These are phyloP conservation scores for Gloeopeniophorella convolvens DNA, from an alignment of 768 basidiomycete genomes.

Conservation along the genomic window DNA sequence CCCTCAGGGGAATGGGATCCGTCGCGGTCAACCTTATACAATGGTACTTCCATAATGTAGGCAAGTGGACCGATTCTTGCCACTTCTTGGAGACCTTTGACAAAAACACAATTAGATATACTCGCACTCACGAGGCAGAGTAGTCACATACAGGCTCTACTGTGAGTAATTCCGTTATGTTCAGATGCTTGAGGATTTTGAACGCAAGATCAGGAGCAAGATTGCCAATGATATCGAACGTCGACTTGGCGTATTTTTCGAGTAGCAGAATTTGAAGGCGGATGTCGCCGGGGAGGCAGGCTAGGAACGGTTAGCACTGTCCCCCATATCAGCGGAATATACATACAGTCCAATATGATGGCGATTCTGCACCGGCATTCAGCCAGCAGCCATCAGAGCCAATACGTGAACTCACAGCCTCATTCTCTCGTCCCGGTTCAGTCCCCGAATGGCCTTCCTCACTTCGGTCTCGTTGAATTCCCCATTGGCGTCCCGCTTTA, in stretches of 20 bases:
- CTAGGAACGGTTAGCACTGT: conserved; percentile 30
- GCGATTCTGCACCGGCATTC: conserved; percentile 37
- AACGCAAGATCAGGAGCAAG: conserved; percentile 61
- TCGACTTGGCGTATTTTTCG: conserved; percentile 76
- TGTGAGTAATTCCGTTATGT: conserved; percentile 54
- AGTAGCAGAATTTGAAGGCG: conserved; percentile 76
- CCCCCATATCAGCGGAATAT: conserved; percentile 6
- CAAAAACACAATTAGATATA: background rate
- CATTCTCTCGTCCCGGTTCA: conserved; percentile 66
- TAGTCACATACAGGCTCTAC: conserved; percentile 43
- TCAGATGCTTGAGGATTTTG: conserved; percentile 52
- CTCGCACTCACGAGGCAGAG: background rate
- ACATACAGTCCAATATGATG: conserved; percentile 56
- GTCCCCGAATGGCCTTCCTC: conserved; percentile 50
- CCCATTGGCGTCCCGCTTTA: conserved; percentile 43
- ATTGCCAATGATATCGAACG: conserved; percentile 74
- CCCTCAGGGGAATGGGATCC: conserved; percentile 60
- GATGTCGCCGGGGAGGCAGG: conserved; percentile 80
- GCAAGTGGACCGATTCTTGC: conserved; percentile 46
- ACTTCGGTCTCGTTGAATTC: conserved; percentile 67
- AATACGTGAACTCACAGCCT: conserved; percentile 48
- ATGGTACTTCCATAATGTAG: conserved; percentile 71
- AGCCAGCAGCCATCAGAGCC: conserved; percentile 10
- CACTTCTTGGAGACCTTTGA: conserved; percentile 39
- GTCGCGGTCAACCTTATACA: conserved; percentile 65